These are phyloP conservation scores for Corylus heterophylla DNA, from an alignment of 306 rosid genomes.

Conservation along the genomic window DNA sequence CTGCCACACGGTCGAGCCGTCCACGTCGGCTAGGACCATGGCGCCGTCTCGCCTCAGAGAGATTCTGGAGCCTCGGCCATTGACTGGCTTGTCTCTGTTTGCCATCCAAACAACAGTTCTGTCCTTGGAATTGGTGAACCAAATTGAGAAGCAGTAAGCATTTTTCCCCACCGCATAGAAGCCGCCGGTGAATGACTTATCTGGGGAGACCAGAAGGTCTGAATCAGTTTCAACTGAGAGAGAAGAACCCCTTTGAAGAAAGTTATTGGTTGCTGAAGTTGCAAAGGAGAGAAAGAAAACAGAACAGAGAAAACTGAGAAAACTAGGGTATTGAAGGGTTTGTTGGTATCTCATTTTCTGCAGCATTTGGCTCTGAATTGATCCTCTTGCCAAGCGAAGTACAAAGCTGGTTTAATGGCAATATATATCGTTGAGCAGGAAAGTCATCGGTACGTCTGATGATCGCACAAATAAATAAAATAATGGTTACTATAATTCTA, in stretches of 20 bases:
- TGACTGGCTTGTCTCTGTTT: conserved; percentile 23
- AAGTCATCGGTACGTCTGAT: neutral
- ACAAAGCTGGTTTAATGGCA: neutral
- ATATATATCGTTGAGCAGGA: neutral
- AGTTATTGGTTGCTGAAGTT: neutral
- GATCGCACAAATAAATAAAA: too few species aligned
- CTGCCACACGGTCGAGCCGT: conserved; percentile 9
- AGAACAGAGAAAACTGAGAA: neutral
- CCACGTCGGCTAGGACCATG: conserved; percentile 16
- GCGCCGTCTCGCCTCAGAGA: conserved; percentile 12
- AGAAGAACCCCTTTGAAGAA: neutral
- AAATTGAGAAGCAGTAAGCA: conserved; percentile 23
- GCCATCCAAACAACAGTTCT: conserved; percentile 26
- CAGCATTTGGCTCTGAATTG: neutral
- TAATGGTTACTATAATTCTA: too few species aligned
- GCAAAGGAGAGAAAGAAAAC: neutral
- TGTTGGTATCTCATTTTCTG: neutral
- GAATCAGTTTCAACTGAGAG: neutral
- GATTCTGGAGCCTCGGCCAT: conserved; percentile 13
- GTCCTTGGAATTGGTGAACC: conserved; percentile 19
- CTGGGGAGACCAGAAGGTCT: conserved; percentile 16
- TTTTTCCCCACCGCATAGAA: conserved; percentile 20
- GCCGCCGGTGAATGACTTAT: conserved; percentile 18
- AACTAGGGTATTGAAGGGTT: neutral
- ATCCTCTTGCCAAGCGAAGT: neutral